Base-by-base conservation (phyloP, 352 stramenopile species). In the Globisporangium orthogonon region DNA sequence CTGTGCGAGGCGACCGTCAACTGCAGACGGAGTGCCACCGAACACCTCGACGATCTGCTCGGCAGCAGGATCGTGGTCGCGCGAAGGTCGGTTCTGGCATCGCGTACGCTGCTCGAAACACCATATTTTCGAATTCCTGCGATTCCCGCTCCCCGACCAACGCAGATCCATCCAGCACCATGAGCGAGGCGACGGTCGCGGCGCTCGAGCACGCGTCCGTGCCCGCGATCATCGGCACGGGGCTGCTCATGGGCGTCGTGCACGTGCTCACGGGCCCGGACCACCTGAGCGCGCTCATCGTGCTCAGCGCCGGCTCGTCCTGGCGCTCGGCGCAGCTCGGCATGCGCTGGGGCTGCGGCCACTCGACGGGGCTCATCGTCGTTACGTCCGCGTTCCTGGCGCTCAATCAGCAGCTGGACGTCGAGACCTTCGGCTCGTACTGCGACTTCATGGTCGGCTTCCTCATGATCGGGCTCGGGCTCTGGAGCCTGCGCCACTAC, bases 311-410 rank as follows among this genome's bases (percentile, higher is more conserved):
- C 0, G 82, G 79, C n/a, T 85, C 76, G 6, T 91, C 76, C 9
- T 87, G 71, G 65, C 73, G 73, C 17, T 86, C 82, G 7, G 95
- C 96, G 62, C 69, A 73, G 17, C 72, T 96, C 2, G 87, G 87
- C 18, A 68, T 96, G 10, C 79, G 83, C 64, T 97, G 88, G 89
- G 89, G 89, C n/a, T 77, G 91, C 44, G 88, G 88, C 37, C 88
- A 97, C 62, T 88, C 72, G 46, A 83, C 89, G 18, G 89, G 89
- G 2, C 65, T 97, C 7, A 56, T 97, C 15, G 29, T 87, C 39
- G 86, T 87, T 72, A 90, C 65, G 35, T 63, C 75, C 45, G 54
- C 71, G 18, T 94, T 76, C 70, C 93, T 74, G 67, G 81, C 72
- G 14, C 62, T 74, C 51, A 83, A 76, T 56, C 71, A 64, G n/a